Evolutionary conservation across 306 rosid species (phyloP), one percentile per base, ranked within the genome.

Genomic region (Rosa persica): DNA sequence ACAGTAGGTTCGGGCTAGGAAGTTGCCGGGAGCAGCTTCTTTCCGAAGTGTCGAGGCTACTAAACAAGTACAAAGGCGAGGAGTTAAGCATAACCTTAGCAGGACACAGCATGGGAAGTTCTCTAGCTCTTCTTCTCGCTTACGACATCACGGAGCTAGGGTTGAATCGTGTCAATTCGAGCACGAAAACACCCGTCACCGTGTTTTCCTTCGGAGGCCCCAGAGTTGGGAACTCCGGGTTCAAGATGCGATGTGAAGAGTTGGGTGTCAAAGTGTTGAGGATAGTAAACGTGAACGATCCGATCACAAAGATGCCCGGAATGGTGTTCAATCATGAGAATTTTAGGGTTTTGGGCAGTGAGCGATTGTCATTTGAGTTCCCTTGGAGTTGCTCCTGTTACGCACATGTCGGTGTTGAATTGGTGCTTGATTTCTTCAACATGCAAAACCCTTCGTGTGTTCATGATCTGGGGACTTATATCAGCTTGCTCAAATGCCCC

Each of bases 21-120:
- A 94, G 98, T 55, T 94, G 98, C 81, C 84, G 98, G 48, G 95
- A 94, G 47, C 98, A 94, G 85, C 90, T 94, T 49, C 93, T 94
- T 4, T 89, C 91, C 0, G 98, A 94, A 70, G 76, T 94, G 0
- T 92, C 95, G 0, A 73, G 91, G 80, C 83, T 92, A n/a, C 10
- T 87, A 16, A 87, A 75, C 30, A 83, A 84, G 61, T 83, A 92
- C 86, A 81, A 78, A 79, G 91, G 88, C 0, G 95, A 94, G 61
- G 88, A 78, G 0, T 5, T 90, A 0, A 94, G 97, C 80, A 85
- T 94, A 70, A 87, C 98, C 5, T 47, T 92, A 71, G 92, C 93
- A 0, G 98, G 98, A 34, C 98, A 94, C 48, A 94, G 98, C 84
- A 87, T 94, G 97, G 98, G 98, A 5, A 94, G 98, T 78, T 93